Conservation (phyloP, 2,329 filamentous ascomycete species). For the Pseudogymnoascus sp. region DNA sequence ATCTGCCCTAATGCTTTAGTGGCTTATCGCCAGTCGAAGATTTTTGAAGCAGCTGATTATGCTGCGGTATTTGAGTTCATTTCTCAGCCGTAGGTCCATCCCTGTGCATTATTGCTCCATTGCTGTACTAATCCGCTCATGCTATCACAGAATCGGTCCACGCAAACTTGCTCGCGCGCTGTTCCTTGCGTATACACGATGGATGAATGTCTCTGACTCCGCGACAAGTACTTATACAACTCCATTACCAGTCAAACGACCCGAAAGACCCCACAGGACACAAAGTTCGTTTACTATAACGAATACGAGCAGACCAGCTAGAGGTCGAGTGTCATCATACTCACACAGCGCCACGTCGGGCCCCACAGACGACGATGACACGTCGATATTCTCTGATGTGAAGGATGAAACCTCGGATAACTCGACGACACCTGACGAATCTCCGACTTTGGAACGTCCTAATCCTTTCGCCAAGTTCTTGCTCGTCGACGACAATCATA, state of each 20-base stretch:
- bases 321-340: not conserved
- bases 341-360: not conserved
- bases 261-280: not conserved
- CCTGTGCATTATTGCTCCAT: not conserved
- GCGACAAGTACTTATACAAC: not conserved
- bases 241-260: not conserved
- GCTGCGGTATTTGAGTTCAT: not conserved
- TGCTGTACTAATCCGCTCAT: not conserved
- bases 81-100: not conserved
- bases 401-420: not conserved
- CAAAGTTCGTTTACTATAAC: not conserved
- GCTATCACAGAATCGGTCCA: not conserved
- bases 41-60: not conserved
- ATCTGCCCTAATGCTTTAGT: not conserved
- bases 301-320: not conserved
- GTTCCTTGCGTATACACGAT: not conserved
- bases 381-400: not conserved
- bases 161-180: not conserved
- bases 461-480: slow-evolving; percentile 18
- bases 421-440: not conserved
- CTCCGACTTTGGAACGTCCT: not conserved
- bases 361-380: not conserved
- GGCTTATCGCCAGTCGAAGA: not conserved
- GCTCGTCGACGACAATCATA: slow-evolving; percentile 35
- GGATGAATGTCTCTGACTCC: not conserved